phyloP scores from a whole-genome alignment of 345 rosid genomes.

The Adansonia digitata region DNA sequence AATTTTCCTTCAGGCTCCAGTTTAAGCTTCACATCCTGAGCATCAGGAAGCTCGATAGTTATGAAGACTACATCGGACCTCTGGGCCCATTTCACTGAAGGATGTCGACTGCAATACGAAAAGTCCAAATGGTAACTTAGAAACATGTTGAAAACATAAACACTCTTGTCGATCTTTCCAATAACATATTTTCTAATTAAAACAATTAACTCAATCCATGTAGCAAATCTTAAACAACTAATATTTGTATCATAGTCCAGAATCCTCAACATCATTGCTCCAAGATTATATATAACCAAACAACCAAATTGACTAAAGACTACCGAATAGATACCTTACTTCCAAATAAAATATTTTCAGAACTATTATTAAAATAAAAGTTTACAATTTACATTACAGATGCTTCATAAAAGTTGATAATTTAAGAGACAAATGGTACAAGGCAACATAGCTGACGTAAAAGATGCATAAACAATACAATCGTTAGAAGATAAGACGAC shows the following conservation, averaged over 20 bases:
- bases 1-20: constrained; percentile 55
- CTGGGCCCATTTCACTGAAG: constrained; percentile 59
- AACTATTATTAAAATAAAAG: background rate
- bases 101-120: constrained; percentile 44
- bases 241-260: background rate
- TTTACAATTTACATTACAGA: background rate
- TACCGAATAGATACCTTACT: background rate
- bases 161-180: background rate
- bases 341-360: background rate
- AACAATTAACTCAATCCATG: background rate
- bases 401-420: background rate
- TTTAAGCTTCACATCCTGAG: constrained; percentile 50
- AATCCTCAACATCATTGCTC: background rate
- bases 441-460: background rate
- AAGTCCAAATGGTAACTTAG: constrained; percentile 3
- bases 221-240: background rate
- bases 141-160: background rate
- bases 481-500: background rate
- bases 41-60: constrained; percentile 50
- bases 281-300: background rate
- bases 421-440: background rate
- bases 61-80: constrained; percentile 43
- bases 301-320: background rate
- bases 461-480: background rate
- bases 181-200: background rate